Evolutionary conservation across 768 basidiomycete species (phyloP).

Genomic region (Pisolithus marmoratus): DNA sequence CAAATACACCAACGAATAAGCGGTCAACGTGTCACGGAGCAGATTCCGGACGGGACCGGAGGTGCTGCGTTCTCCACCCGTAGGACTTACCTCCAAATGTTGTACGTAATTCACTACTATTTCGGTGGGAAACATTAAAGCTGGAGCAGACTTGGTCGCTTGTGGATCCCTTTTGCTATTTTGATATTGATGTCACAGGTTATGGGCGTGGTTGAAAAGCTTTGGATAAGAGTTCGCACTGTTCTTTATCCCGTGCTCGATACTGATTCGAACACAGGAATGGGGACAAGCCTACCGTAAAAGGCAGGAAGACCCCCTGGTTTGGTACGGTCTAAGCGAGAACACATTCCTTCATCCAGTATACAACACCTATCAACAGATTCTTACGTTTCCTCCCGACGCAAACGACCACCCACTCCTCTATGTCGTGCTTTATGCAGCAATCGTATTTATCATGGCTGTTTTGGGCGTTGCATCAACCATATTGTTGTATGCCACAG

Average conservation of each 20-base stretch:
- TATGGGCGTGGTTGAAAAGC: slow-evolving; percentile 23
- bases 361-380: slow-evolving; percentile 1
- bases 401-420: slow-evolving; percentile 61
- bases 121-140: no score
- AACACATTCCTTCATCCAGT: neutral
- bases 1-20: no score
- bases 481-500: slow-evolving; percentile 54
- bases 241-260: neutral
- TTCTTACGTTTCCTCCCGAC: slow-evolving; percentile 33
- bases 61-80: no score
- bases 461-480: slow-evolving; percentile 42
- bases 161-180: slow-evolving; percentile 8
- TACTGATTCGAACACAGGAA: slow-evolving; percentile 12
- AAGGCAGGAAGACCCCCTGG: neutral
- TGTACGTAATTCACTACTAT: no score
- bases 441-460: slow-evolving; percentile 48
- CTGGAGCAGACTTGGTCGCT: no score
- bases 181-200: slow-evolving; percentile 21
- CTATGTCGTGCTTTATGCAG: slow-evolving; percentile 64
- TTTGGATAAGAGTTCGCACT: slow-evolving; percentile 25
- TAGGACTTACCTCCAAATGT: no score
- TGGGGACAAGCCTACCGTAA: slow-evolving; percentile 24
- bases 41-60: no score
- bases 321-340: no score
- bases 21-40: no score